Percentiles rank a stretch among this genome's conserved stretches.
Evolutionary conservation across 2,329 filamentous ascomycete genomes (phyloP).

Genomic region (Salinomyces thailandicus): DNA sequence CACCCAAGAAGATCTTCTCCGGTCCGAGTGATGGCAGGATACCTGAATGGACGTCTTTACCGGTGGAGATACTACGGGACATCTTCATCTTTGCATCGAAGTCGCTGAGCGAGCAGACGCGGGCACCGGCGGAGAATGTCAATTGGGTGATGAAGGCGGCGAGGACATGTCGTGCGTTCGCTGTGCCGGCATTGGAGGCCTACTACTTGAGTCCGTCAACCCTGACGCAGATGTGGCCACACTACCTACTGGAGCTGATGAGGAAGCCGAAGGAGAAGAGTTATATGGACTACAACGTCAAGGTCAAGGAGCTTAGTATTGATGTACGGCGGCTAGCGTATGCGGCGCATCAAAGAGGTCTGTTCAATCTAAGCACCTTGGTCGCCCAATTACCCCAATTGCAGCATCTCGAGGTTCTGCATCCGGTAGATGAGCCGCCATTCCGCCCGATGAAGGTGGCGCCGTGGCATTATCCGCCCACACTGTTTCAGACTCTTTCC

Average conservation of each 20-base stretch:
- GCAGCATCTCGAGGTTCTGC: slow-evolving; percentile 59
- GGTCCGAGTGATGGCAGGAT: slow-evolving; percentile 25
- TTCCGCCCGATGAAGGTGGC: slow-evolving; percentile 46
- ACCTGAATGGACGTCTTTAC: slow-evolving; percentile 26
- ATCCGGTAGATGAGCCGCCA: slow-evolving; percentile 57
- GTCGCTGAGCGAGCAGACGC: slow-evolving; percentile 12
- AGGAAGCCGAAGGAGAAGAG: slow-evolving; percentile 16
- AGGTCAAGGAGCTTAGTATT: slow-evolving; percentile 59
- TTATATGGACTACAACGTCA: slow-evolving; percentile 53
- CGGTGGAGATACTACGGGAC: slow-evolving; percentile 25
- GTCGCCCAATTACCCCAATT: slow-evolving; percentile 57
- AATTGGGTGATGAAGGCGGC: slow-evolving; percentile 26
- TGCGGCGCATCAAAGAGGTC: slow-evolving; percentile 42
- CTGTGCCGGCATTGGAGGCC: slow-evolving; percentile 27
- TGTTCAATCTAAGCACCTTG: slow-evolving; percentile 48
- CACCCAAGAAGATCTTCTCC: slow-evolving; percentile 13
- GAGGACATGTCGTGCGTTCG: slow-evolving; percentile 25
- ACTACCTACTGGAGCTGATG: slow-evolving; percentile 23
- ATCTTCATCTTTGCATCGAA: slow-evolving; percentile 26
- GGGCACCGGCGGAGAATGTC: background rate
- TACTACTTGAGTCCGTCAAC: slow-evolving; percentile 25
- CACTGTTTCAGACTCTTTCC: slow-evolving; percentile 55
- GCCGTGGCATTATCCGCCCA: slow-evolving; percentile 58
- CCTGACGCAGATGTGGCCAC: slow-evolving; percentile 19
- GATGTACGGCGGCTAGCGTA: slow-evolving; percentile 52